Base-by-base conservation (phyloP, 192 early-diverging fungal genomes). In the Linnemannia exigua region DNA sequence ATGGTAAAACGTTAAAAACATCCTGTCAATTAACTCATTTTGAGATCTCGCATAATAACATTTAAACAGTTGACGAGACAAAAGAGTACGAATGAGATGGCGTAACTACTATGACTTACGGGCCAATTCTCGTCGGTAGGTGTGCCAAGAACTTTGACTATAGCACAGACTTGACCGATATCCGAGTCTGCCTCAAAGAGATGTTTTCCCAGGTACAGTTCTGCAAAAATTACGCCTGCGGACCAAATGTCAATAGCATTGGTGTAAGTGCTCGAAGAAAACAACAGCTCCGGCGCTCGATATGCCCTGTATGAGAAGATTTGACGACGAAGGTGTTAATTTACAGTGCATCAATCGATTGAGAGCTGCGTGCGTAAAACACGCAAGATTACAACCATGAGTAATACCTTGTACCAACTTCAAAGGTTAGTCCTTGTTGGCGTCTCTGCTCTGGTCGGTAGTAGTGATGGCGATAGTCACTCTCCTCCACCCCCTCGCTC, bases 221-320 rank as follows among this genome's bases (percentile, higher is more conserved):
- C 90, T 5, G 90, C 88, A 80, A 90, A 89, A 3, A 91, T 50
- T 5, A 90, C 89, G 9, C 90, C 90, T 36, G 84, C 72, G 3
- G 89, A 90, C 90, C 90, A 92, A 73, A 92, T 82, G 75, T 92
- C 91, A 35, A 88, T 78, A 2, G 91, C 69, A 20, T 71, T 79
- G 11, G 89, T 77, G 54, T 92, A 91, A 44, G 79, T 79, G 35
- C 54, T 44, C 5, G 81, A 88, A 1, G 89, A 88, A 28, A 91
- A 87, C 16, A 90, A 33, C 1, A 91, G 73, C 33, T 92, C 91
- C 28, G 91, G 91, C 0, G 91, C 90, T 15, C 88, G 81, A 50
- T 92, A 92, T 35, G 81, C 88, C 51, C 89, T 88, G 31, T 58
- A 9, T 44, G 41, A 58, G 58, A 33, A 63, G 20, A 22, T 22